Evolutionary conservation across 306 rosid species (phyloP).

Genomic region (Leucaena leucocephala): DNA sequence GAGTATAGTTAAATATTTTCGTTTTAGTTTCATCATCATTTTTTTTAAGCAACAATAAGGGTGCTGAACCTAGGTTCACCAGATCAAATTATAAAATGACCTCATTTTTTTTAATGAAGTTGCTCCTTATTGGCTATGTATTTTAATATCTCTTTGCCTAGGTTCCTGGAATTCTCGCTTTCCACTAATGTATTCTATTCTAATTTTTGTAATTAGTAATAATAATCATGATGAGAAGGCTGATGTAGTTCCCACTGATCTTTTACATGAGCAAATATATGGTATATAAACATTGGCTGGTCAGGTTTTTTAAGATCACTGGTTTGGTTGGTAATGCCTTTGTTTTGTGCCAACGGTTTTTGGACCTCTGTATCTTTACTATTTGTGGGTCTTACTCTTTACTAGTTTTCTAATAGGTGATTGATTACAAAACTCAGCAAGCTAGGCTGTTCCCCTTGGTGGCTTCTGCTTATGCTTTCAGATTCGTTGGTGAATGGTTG

Average conservation of each 20-base stretch:
- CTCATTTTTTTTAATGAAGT: not conserved
- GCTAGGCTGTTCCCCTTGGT: conserved; percentile 94
- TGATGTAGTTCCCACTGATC: conserved; percentile 24
- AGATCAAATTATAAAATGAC: conserved; percentile 9
- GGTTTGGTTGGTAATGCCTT: not conserved
- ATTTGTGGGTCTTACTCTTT: conserved; percentile 24
- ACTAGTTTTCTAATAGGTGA: conserved; percentile 62
- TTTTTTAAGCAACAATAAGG: not conserved
- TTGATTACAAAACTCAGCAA: conserved; percentile 96
- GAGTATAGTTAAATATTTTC: not conserved
- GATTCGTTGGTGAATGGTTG: conserved; percentile 94
- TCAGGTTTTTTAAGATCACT: not conserved
- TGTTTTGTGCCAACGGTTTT: not conserved
- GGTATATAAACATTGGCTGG: not conserved
- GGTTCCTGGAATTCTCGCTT: conserved; percentile 6
- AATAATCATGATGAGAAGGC: not conserved
- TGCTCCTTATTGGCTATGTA: not conserved
- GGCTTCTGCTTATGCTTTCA: conserved; percentile 98
- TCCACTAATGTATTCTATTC: not conserved
- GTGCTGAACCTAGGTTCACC: not conserved
- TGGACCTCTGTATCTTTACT: not conserved
- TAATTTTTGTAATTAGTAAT: conserved; percentile 13
- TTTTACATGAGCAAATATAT: not conserved
- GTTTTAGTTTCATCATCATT: not conserved
- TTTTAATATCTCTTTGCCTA: not conserved